phyloP scores from a whole-genome alignment of 768 basidiomycete species.

The Amanita inopinata region DNA sequence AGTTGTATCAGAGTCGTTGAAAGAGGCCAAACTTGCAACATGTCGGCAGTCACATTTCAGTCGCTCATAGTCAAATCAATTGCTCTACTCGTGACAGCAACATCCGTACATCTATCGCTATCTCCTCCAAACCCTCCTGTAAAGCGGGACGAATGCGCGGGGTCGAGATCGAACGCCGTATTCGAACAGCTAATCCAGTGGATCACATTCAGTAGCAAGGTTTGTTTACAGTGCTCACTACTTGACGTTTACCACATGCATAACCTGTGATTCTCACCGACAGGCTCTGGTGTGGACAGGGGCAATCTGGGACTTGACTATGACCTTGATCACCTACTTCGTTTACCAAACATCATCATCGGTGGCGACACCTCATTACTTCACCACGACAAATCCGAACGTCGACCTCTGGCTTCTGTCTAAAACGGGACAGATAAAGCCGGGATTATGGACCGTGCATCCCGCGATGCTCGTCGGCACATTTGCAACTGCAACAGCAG shows the following conservation, averaged over 20 bases:
- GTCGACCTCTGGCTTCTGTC: conserved; percentile 6
- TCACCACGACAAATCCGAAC: conserved; percentile 6
- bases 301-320: conserved; percentile 12
- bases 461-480: conserved; percentile 18
- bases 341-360: conserved; percentile 2
- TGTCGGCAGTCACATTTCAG: conserved; percentile 1
- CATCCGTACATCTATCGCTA: conserved; percentile 26
- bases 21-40: conserved; percentile 1
- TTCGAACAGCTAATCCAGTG: conserved; percentile 28
- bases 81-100: conserved; percentile 20
- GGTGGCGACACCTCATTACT: background rate
- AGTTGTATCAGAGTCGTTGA: background rate
- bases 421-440: conserved; percentile 6
- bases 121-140: conserved; percentile 31
- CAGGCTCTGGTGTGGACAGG: conserved; percentile 24
- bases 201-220: conserved; percentile 29
- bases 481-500: conserved; percentile 17
- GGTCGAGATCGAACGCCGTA: conserved; percentile 21
- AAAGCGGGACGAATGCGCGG: conserved; percentile 23
- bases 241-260: conserved; percentile 3
- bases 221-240: conserved; percentile 10
- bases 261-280: conserved; percentile 1
- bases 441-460: conserved; percentile 13
- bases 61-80: conserved; percentile 14
- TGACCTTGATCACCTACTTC: conserved; percentile 9